A percentile compares a stretch with the other conserved stretches of the same genome.
phyloP scores from a whole-genome alignment of 2,329 filamentous ascomycete genomes.

The Sporothrix schenckii region DNA sequence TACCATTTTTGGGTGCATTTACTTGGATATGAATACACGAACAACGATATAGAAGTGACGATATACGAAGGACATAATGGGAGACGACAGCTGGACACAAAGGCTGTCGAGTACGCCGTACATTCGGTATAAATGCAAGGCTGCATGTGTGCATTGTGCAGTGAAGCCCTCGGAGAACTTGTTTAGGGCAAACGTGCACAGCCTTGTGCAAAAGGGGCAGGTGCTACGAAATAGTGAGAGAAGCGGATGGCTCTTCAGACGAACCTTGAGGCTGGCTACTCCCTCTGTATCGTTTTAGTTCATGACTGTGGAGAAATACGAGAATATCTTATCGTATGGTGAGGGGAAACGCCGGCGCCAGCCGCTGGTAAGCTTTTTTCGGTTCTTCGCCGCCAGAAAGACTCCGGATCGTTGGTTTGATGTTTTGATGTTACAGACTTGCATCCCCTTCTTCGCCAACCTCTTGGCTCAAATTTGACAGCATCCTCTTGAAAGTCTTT shows the following conservation, averaged over 20 bases:
- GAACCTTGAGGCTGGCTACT: background rate
- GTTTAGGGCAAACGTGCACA: background rate
- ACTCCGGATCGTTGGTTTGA: background rate
- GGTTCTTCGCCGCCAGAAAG: background rate
- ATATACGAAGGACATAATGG: conserved; percentile 18
- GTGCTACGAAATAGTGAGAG: background rate
- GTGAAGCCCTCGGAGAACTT: background rate
- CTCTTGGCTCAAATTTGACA: conserved; percentile 8
- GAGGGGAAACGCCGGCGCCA: conserved; percentile 31
- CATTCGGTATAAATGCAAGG: background rate
- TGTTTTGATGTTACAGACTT: background rate
- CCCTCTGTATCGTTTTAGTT: background rate
- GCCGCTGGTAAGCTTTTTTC: conserved; percentile 22
- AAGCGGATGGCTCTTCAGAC: background rate
- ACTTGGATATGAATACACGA: conserved; percentile 19
- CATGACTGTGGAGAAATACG: background rate
- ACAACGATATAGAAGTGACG: conserved; percentile 15
- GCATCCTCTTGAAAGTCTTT: background rate
- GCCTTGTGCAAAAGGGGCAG: conserved; percentile 8
- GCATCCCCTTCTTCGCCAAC: background rate
- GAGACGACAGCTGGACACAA: background rate
- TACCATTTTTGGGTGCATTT: background rate
- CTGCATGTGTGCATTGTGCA: too few species aligned
- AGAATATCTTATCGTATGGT: conserved; percentile 16
- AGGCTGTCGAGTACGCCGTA: background rate